A percentile compares a stretch with the other conserved stretches of the same genome.
These are phyloP conservation scores for Beauveria australis DNA, from an alignment of 2,329 filamentous ascomycete genomes.

Conservation along the genomic window DNA sequence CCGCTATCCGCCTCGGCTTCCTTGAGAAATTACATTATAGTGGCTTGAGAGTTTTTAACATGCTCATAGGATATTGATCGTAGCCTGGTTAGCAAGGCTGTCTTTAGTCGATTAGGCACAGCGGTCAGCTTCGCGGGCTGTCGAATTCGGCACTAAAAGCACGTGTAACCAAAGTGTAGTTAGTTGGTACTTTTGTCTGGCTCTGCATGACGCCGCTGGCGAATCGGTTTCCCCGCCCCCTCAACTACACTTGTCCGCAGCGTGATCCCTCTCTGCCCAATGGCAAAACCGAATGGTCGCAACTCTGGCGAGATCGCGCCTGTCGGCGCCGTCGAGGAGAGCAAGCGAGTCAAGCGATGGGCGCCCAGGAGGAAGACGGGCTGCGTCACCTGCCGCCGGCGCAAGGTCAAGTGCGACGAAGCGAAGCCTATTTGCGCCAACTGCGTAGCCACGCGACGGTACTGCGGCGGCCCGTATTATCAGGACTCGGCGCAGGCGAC, in stretches of 20 bases:
- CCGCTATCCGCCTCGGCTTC: too few species aligned
- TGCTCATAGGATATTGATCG: not conserved
- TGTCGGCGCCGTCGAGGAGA: not conserved
- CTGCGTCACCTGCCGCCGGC: slow-evolving; percentile 5
- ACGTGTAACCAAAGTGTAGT: not conserved
- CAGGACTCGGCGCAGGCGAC: slow-evolving; percentile 6
- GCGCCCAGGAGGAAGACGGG: slow-evolving; percentile 4
- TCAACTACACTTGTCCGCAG: not conserved
- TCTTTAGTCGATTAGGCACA: not conserved
- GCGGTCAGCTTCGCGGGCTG: too few species aligned
- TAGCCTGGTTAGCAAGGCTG: not conserved
- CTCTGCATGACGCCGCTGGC: not conserved
- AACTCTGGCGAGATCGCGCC: not conserved
- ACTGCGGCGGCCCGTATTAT: slow-evolving; percentile 8
- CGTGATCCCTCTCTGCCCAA: not conserved
- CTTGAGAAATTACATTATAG: too few species aligned
- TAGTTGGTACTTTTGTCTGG: not conserved
- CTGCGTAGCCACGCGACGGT: slow-evolving; percentile 6
- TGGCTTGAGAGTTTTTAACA: not conserved
- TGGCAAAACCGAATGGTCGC: not conserved
- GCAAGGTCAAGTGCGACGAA: slow-evolving; percentile 7
- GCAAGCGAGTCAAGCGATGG: slow-evolving; percentile 5
- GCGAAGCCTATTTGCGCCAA: slow-evolving; percentile 8
- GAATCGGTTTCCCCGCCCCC: not conserved
- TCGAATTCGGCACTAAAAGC: not conserved